Evolutionary conservation across 176 grass and related monocot species (phyloP).

Genomic region (Rhynchospora tenuis): DNA sequence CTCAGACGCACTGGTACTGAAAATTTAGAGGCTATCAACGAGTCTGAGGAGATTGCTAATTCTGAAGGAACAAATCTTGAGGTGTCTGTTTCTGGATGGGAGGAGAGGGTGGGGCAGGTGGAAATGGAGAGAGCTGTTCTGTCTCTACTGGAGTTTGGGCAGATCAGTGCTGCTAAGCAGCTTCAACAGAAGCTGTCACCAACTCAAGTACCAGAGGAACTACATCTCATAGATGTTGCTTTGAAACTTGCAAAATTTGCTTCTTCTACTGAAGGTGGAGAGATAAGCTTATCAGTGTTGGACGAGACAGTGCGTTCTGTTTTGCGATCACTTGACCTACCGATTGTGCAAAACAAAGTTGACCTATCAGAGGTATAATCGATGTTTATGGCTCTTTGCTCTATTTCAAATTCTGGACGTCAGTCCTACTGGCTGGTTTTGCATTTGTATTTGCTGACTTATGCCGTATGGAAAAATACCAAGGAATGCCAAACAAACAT

Average conservation of each 20-base stretch:
- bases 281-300: slow-evolving; percentile 51
- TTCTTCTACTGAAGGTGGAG: slow-evolving; percentile 46
- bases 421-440: neutral
- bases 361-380: slow-evolving; percentile 66
- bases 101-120: slow-evolving; percentile 75
- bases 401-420: neutral
- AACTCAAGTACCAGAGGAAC: slow-evolving; percentile 69
- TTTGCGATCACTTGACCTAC: slow-evolving; percentile 42
- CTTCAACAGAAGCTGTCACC: slow-evolving; percentile 94
- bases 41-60: slow-evolving; percentile 47
- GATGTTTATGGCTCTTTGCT: neutral
- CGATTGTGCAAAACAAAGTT: slow-evolving; percentile 39
- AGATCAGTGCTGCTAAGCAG: slow-evolving; percentile 92
- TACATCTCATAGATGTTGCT: slow-evolving; percentile 75
- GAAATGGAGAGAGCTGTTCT: slow-evolving; percentile 96
- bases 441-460: neutral
- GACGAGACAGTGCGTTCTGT: slow-evolving; percentile 40
- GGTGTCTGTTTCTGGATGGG: slow-evolving; percentile 77
- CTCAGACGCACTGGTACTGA: slow-evolving; percentile 43
- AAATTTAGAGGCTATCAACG: slow-evolving; percentile 42
- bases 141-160: slow-evolving; percentile 94
- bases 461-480: neutral
- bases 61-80: slow-evolving; percentile 64
- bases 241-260: slow-evolving; percentile 63
- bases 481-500: neutral